Evolutionary conservation across 1,284 basidiomycete species (phyloP).

Genomic region (Cerrena zonata): DNA sequence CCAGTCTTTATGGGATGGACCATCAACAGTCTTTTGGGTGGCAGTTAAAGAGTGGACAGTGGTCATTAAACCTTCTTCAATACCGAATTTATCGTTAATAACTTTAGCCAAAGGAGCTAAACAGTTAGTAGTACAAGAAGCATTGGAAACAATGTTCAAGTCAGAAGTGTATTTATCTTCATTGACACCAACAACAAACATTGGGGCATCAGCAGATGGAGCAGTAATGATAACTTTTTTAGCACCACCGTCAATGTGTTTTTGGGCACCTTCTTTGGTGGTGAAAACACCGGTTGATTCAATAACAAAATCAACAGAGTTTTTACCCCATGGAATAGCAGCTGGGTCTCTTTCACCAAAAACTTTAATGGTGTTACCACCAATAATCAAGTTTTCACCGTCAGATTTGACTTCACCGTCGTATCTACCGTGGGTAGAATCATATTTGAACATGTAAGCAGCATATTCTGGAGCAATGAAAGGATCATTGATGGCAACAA

Average conservation of each 20-base stretch:
- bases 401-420: conserved; percentile 79
- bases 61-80: conserved; percentile 96
- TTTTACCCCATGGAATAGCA: conserved; percentile 78
- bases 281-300: conserved; percentile 99
- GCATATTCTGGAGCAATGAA: conserved; percentile 30
- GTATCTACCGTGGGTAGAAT: conserved; percentile 96
- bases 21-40: conserved; percentile 99
- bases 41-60: conserved; percentile 96
- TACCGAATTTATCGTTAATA: conserved; percentile 93
- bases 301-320: conserved; percentile 89
- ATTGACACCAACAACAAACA: conserved; percentile 97
- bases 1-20: conserved; percentile 92
- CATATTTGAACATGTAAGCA: conserved; percentile 99
- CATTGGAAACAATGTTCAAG: conserved; percentile 92
- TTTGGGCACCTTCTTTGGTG: conserved; percentile 82
- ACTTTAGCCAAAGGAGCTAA: conserved; percentile 98
- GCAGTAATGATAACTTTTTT: conserved; percentile 99
- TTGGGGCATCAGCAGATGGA: conserved; percentile 96
- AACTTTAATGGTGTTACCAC: conserved; percentile 77
- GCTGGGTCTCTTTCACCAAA: conserved; percentile 85
- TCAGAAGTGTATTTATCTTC: conserved; percentile 89
- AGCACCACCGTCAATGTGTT: conserved; percentile 97
- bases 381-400: conserved; percentile 86
- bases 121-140: conserved; percentile 99
- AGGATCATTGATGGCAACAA: conserved; percentile 88